Base-by-base conservation (phyloP, 2,329 filamentous ascomycete genomes). In the Diaporthe australafricana region DNA sequence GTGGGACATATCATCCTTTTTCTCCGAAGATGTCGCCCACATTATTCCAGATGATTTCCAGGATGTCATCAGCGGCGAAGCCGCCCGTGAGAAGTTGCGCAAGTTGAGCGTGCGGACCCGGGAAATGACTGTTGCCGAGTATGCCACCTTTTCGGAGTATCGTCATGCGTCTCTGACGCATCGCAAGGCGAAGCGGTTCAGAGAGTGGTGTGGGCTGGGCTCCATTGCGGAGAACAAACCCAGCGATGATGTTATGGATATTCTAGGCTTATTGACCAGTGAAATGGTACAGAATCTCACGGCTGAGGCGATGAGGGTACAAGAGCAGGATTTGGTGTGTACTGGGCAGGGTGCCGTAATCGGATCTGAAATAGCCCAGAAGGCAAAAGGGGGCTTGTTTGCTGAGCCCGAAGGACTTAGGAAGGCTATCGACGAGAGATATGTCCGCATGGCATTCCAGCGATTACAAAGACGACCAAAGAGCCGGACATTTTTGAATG, bases 71-170 rank as follows among this genome's bases (percentile, higher is more conserved):
- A 97, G 98, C 91, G 99, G 98, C 80, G 93, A 93, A 79, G 97
- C 97, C 55, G 98, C 96, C 0, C 89, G 98, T 5, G 94, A 97
- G 81, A 92, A 96, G 1, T 90, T 99, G 25, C 95, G 95, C 78
- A 97, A 97, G 77, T 96, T 96, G 42, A 96, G 99, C 81, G 96
- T 98, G 84, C 93, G 96, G 75, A 99, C 96, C 47, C 98, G 97
- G 83, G 92, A 93, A 79, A 99, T 99, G 96, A 98, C 96, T 3
- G 91, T 90, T 70, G 96, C 98, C 81, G 96, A 99, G 82, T 99
- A 99, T 81, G 95, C 99, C 20, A 98, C 98, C 71, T 99, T 96
- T 94, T 98, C 94, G 55, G 96, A 99, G 83, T 99, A 97, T 79
- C 93, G 96, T 0, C 96, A 99, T 83, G 96, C 96, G 0, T 97